Evolutionary conservation across 2,329 filamentous ascomycete genomes (phyloP).

Genomic region (Alternaria rosae): DNA sequence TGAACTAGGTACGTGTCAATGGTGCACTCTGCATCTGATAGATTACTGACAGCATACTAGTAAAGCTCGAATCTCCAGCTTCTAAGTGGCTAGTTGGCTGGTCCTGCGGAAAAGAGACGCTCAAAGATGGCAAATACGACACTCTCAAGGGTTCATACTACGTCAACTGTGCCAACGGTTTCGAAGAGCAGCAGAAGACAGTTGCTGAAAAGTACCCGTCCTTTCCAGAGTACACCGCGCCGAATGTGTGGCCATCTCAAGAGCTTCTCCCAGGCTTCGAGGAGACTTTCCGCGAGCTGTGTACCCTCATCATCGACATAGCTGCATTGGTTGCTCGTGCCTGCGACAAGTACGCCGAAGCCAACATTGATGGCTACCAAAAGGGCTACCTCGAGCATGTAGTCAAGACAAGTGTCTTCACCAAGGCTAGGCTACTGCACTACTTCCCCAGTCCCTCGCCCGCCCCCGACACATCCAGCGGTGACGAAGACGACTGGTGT

Average conservation of each 20-base stretch:
- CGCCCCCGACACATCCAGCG: constrained; percentile 22
- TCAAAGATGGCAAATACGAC: constrained; percentile 79
- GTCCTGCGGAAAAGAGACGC: constrained; percentile 82
- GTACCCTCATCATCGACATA: constrained; percentile 84
- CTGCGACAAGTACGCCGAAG: constrained; percentile 84
- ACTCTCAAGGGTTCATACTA: constrained; percentile 86
- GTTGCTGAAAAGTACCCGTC: constrained; percentile 62
- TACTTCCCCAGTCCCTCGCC: constrained; percentile 73
- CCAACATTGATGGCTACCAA: constrained; percentile 79
- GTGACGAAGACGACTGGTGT: constrained; percentile 90
- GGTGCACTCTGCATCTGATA: background rate
- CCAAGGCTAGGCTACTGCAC: constrained; percentile 89
- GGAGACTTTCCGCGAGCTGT: constrained; percentile 75
- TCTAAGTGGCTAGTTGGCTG: constrained; percentile 72
- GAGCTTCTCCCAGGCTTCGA: constrained; percentile 77
- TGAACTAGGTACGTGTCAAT: constrained; percentile 68
- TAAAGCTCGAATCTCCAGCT: constrained; percentile 57
- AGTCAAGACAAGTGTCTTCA: constrained; percentile 83
- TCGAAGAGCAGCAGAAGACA: constrained; percentile 67
- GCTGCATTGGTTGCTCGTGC: constrained; percentile 88
- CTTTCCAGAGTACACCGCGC: constrained; percentile 87
- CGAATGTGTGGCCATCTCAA: constrained; percentile 85
- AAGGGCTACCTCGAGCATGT: constrained; percentile 84
- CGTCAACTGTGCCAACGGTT: constrained; percentile 73
- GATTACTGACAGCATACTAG: constrained; percentile 24